Conservation (phyloP, 805 yeast species). For the Kuraishia hungarica region DNA sequence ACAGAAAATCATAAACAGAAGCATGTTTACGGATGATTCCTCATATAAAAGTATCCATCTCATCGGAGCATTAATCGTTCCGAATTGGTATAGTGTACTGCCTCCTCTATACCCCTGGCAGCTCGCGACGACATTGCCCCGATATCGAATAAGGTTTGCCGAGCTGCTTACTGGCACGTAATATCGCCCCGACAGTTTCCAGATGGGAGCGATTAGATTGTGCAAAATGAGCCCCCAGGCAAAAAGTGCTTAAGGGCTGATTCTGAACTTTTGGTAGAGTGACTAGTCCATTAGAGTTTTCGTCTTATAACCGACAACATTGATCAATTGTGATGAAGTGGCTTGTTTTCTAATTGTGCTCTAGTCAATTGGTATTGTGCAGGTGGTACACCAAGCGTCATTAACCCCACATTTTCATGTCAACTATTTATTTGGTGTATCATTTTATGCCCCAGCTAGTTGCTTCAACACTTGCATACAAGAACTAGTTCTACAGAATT, state of each 20-base stretch:
- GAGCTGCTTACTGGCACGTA: background rate
- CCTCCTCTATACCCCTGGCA: background rate
- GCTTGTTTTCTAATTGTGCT: too few species aligned
- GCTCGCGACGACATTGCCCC: background rate
- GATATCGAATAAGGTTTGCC: background rate
- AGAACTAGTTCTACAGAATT: background rate
- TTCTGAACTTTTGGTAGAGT: too few species aligned
- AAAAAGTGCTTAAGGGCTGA: too few species aligned
- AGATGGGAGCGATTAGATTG: background rate
- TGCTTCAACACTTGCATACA: background rate
- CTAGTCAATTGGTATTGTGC: too few species aligned
- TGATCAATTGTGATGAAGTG: too few species aligned
- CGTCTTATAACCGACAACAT: too few species aligned
- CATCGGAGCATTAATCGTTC: background rate
- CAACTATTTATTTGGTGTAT: too few species aligned
- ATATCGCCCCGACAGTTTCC: background rate
- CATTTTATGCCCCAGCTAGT: too few species aligned
- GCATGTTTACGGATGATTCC: background rate
- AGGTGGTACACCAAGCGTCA: too few species aligned
- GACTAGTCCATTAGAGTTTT: too few species aligned
- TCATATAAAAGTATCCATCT: background rate
- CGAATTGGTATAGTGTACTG: background rate
- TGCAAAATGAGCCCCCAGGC: background rate
- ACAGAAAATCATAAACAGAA: background rate
- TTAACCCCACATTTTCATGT: background rate